Conservation (phyloP, 441 rosid genomes). For the Aquilaria agallochum region DNA sequence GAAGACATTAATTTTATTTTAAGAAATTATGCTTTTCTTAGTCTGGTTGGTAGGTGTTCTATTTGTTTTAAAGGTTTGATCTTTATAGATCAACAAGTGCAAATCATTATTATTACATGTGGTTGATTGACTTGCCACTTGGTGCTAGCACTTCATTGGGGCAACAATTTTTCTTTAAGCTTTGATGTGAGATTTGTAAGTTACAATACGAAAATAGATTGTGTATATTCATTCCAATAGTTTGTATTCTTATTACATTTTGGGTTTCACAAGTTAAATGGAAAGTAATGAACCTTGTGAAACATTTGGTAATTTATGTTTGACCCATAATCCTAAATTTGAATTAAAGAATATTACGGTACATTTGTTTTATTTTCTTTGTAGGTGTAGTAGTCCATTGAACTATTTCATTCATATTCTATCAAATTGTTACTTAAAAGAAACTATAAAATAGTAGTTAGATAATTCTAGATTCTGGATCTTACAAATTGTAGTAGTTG, state of each 20-base stretch:
- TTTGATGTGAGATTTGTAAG: conserved; percentile 90
- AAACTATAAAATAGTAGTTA: too few species aligned
- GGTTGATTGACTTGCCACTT: conserved; percentile 61
- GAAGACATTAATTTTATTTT: too few species aligned
- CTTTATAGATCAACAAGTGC: conserved; percentile 46
- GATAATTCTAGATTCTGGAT: too few species aligned
- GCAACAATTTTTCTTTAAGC: conserved; percentile 73
- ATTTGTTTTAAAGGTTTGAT: too few species aligned
- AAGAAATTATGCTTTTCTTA: too few species aligned
- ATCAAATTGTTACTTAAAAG: too few species aligned
- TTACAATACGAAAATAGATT: conserved; percentile 11
- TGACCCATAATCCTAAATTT: conserved; percentile 66
- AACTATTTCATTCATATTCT: too few species aligned
- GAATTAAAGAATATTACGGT: conserved; percentile 89
- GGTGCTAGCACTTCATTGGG: conserved; percentile 74
- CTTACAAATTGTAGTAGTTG: too few species aligned
- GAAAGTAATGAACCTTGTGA: conserved; percentile 82
- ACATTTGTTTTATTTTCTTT: conserved; percentile 13
- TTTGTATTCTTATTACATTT: conserved; percentile 2
- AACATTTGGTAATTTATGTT: conserved; percentile 77
- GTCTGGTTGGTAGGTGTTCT: too few species aligned
- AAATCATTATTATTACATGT: conserved; percentile 80
- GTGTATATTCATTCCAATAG: neutral
- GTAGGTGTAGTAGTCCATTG: too few species aligned
- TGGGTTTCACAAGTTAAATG: conserved; percentile 53